Evolutionary conservation across 108 stramenopile genomes (phyloP), one percentile per base, ranked within the genome.

Genomic region (Nannochloropsis gaditana): DNA sequence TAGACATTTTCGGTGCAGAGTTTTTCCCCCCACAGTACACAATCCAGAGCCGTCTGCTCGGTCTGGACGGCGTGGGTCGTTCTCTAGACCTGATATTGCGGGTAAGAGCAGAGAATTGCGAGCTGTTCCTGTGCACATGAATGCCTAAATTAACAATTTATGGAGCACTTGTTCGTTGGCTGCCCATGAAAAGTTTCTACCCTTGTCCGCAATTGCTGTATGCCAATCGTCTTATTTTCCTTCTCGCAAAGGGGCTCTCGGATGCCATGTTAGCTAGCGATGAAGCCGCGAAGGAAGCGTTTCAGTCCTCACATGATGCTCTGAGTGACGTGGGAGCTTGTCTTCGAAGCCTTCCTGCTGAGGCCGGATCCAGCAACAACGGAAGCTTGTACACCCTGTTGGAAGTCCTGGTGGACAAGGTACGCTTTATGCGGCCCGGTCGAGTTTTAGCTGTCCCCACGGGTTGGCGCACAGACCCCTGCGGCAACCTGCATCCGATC

Each of bases 241-340:
- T 73, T 50, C 59, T 6, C 59, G 59, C 59, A 5, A 3, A 73
- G 59, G 59, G 59, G 19, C n/a, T 73, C 4, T 73, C 59, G 59
- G 59, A 73, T n/a, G 59, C 59, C 59, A 73, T 73, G 59, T n/a
- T 73, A n/a, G 59, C 59, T n/a, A 73, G 59, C n/a, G 59, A n/a
- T 4, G 59, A 15, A n/a, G 59, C 59, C n/a, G n/a, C 59, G 3
- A 73, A 73, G n/a, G 59, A 73, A 73, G 59, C 59, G n/a, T 73
- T 73, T n/a, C 59, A 73, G 59, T n/a, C 59, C 19, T 15, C 59
- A 15, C 59, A 73, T 8, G 59, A 73, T n/a, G 59, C 59, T n/a
- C n/a, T 73, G 59, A 73, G 59, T n/a, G 59, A 73, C 59, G 59
- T n/a, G 2, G 59, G 59, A 2, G 59, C 59, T 8, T 73, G 59